Evolutionary conservation across 768 basidiomycete genomes (phyloP).

Genomic region (Russula virescens): DNA sequence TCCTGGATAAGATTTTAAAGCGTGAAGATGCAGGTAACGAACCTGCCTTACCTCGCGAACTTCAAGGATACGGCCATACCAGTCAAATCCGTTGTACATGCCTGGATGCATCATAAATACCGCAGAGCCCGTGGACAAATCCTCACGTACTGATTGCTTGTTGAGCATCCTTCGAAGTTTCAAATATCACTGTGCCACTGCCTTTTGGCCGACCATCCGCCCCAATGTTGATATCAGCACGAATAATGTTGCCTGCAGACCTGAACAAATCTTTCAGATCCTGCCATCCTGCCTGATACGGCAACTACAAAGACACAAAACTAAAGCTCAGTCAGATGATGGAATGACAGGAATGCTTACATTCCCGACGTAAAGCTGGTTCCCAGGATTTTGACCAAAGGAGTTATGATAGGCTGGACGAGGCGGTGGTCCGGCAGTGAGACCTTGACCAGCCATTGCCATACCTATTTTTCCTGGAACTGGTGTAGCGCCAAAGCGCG

Average conservation of each 20-base stretch:
- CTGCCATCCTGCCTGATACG: constrained; percentile 98
- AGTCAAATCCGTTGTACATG: constrained; percentile 97
- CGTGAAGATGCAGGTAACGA: not conserved
- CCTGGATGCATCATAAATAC: constrained; percentile 38
- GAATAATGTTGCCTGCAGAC: constrained; percentile 88
- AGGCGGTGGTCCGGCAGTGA: constrained; percentile 73
- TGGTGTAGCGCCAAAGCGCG: constrained; percentile 91
- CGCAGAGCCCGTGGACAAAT: not conserved
- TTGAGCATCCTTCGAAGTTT: constrained; percentile 82
- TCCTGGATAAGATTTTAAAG: constrained; percentile 43
- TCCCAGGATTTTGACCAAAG: constrained; percentile 72
- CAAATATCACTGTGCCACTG: constrained; percentile 95
- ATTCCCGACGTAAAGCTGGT: constrained; percentile 90
- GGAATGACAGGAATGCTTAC: constrained; percentile 40
- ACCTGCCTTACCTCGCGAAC: constrained; percentile 73
- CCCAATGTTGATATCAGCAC: constrained; percentile 93
- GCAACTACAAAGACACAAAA: constrained; percentile 48
- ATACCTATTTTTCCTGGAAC: constrained; percentile 95
- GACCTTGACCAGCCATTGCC: constrained; percentile 91
- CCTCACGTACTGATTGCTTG: constrained; percentile 77
- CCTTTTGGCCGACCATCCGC: constrained; percentile 92
- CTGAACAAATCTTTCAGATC: constrained; percentile 97
- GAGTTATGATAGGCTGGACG: constrained; percentile 78
- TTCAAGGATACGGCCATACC: constrained; percentile 93
- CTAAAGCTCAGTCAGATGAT: not conserved